Evolutionary conservation across 306 rosid genomes (phyloP).

Genomic region (Medicago truncatula): DNA sequence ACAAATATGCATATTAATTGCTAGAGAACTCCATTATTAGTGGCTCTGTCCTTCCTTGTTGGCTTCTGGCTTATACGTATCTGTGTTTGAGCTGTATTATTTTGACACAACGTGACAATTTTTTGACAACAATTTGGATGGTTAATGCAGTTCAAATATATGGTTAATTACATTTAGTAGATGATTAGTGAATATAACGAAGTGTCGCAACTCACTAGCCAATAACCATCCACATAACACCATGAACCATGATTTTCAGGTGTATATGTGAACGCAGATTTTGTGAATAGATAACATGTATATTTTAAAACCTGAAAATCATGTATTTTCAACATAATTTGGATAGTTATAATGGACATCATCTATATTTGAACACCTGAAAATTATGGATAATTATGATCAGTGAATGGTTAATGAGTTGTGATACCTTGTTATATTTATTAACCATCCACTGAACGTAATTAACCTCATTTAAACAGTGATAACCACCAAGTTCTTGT

Average conservation of each 20-base stretch:
- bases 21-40: constrained; percentile 14
- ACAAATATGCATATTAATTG: constrained; percentile 18
- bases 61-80: constrained; percentile 11
- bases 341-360: not conserved
- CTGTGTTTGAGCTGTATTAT: not conserved
- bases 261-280: not conserved
- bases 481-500: not conserved
- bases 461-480: not conserved
- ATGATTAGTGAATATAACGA: not conserved
- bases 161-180: not conserved
- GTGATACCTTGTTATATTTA: not conserved
- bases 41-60: constrained; percentile 6
- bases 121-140: not conserved
- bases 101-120: not conserved
- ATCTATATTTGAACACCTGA: not conserved
- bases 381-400: not conserved
- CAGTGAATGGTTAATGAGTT: not conserved
- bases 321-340: not conserved
- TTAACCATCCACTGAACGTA: not conserved
- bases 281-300: not conserved
- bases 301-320: not conserved
- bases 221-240: not conserved
- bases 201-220: not conserved
- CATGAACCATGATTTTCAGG: not conserved
- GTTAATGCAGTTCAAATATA: not conserved